Conservation (phyloP, 208 protist genomes). For the Acanthamoeba royreba region DNA sequence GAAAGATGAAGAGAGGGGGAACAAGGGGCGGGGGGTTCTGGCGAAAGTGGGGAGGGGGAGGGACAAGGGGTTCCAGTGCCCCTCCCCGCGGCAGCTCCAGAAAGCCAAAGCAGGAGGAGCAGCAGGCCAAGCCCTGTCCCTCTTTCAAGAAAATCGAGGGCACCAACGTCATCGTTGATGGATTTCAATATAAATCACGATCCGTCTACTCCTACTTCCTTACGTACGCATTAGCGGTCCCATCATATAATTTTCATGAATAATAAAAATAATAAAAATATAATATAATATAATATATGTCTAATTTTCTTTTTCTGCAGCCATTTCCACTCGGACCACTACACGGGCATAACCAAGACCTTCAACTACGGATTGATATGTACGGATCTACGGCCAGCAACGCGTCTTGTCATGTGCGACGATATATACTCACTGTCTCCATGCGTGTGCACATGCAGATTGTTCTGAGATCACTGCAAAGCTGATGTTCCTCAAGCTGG, state of each 20-base stretch:
- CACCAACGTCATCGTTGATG: slow-evolving; percentile 36
- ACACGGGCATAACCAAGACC: background rate
- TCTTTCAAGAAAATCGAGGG: slow-evolving; percentile 1
- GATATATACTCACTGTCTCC: background rate
- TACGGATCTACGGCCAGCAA: background rate
- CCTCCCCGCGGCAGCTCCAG: too few relatives aligned
- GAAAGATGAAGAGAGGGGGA: background rate
- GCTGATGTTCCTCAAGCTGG: background rate
- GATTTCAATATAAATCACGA: background rate
- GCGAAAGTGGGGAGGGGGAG: background rate
- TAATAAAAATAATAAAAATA: background rate
- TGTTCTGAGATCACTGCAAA: slow-evolving; percentile 22
- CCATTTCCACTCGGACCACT: slow-evolving; percentile 39
- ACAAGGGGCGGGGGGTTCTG: background rate
- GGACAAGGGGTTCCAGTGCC: background rate
- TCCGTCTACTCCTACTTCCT: background rate
- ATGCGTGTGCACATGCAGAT: background rate
- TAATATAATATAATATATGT: background rate
- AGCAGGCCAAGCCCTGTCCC: background rate
- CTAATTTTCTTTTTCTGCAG: background rate
- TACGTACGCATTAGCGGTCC: background rate
- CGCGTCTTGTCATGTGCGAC: background rate
- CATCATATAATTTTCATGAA: background rate
- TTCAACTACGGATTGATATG: background rate
- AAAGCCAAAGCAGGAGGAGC: background rate